These are phyloP conservation scores for Annulohypoxylon truncatum DNA, from an alignment of 2,329 filamentous ascomycete species.

Conservation along the genomic window DNA sequence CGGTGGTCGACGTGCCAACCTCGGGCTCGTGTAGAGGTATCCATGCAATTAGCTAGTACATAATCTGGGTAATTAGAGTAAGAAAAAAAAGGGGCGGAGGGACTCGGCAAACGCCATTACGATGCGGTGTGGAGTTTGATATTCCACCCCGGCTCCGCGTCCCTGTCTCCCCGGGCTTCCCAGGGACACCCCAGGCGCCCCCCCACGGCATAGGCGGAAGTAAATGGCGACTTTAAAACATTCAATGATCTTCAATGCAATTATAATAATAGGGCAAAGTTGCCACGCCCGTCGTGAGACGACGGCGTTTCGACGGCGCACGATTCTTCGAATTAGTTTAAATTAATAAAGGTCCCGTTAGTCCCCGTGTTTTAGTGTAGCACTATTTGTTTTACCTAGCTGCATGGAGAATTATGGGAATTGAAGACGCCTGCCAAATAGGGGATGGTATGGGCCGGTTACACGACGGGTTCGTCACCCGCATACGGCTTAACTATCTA, in stretches of 20 bases:
- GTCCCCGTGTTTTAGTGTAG: background rate
- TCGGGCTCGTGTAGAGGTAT: background rate
- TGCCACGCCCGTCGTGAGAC: conserved; percentile 13
- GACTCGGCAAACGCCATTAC: conserved; percentile 13
- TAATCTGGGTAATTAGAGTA: conserved; percentile 4
- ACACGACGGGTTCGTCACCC: background rate
- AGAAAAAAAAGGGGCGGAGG: conserved; percentile 18
- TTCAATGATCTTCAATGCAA: conserved; percentile 1
- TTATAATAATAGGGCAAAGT: background rate
- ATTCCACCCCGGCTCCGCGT: background rate
- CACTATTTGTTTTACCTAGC: conserved; percentile 4
- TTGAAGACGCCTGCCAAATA: conserved; percentile 1
- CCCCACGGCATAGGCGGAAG: background rate
- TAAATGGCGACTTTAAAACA: background rate
- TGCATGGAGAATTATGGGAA: background rate
- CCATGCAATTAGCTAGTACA: no score
- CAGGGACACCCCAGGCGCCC: background rate
- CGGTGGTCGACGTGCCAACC: background rate
- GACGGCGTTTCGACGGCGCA: conserved; percentile 1
- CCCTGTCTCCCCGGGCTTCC: background rate
- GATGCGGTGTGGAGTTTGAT: conserved; percentile 20
- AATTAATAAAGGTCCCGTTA: conserved; percentile 15
- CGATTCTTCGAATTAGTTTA: conserved; percentile 16
- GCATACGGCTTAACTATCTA: background rate
- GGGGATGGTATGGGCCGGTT: background rate